Base-by-base conservation (phyloP, 345 rosid species). In the Salix purpurea region DNA sequence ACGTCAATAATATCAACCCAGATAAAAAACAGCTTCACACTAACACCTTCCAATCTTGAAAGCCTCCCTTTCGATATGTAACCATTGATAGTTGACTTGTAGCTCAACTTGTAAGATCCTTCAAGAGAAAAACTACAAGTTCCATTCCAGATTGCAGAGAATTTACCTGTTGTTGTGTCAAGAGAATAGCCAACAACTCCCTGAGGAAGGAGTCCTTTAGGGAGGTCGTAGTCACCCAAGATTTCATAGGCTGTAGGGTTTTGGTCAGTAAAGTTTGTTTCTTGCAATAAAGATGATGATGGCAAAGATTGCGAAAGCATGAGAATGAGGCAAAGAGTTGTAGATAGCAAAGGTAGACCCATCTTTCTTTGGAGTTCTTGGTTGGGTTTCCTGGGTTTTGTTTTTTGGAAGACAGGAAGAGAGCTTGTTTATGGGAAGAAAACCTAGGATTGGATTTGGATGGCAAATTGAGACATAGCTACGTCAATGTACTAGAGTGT, bases 1-100 rank as follows among this genome's bases (percentile, higher is more conserved):
- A 90, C 94, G 83, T 90, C 94, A 52, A 90, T 67, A 60, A 90
- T 88, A 75, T 88, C 87, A 69, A 88, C 81, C 92, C 92, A 88
- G 67, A 90, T 15, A 76, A 90, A 87, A 26, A 75, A 76, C 46
- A 90, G 72, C 86, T 88, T 90, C 68, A 90, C 94, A 56, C 91
- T 90, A 24, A 88, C 89, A 58, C 94, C 91, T 71, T 85, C 80
- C 81, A 90, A 71, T 58, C 71, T 78, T 14, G 82, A 65, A 69
- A 90, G 85, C 82, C 40, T 86, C 2, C 86, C 88, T 61, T 76
- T 76, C 4, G 91, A 84, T 9, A 90, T 83, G 54, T 73, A 4
- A 42, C 94, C 94, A 67, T 70, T 78, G 77, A 90, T 83, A 44
- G 83, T 82, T 40, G 89, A 74, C 79, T 77, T 83, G 82, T 89